Conservation (phyloP, 192 early-diverging fungal genomes). For the Backusella sp. region DNA sequence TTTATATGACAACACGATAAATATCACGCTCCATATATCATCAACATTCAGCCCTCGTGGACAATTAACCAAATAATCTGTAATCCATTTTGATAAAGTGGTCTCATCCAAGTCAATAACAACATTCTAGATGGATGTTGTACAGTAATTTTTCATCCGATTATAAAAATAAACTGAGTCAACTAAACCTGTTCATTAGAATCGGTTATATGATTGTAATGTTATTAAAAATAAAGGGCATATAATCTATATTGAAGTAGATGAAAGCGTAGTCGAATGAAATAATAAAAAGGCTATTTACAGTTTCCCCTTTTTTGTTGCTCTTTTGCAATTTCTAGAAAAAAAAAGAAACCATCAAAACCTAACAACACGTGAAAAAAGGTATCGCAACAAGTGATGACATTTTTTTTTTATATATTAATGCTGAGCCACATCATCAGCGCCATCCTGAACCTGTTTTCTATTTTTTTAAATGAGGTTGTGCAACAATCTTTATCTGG, state of each 20-base stretch:
- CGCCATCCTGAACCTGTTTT: background rate
- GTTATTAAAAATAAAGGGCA: background rate
- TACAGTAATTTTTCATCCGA: too few species aligned
- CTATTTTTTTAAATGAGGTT: background rate
- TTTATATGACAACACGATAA: background rate
- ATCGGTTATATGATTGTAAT: background rate
- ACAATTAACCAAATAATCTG: background rate
- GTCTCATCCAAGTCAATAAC: too few species aligned
- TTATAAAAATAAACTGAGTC: too few species aligned
- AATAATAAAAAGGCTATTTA: background rate
- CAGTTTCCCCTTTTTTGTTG: background rate
- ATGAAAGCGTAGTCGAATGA: background rate
- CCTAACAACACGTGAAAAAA: background rate
- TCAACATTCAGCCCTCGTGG: too few species aligned
- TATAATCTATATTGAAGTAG: background rate
- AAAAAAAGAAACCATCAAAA: background rate
- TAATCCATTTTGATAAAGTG: background rate
- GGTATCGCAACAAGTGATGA: background rate
- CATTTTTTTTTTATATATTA: background rate
- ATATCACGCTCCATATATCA: background rate
- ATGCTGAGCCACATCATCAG: background rate
- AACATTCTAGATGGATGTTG: too few species aligned
- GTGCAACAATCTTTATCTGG: background rate
- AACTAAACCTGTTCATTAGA: background rate
- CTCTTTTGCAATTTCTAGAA: background rate